Evolutionary conservation across 768 basidiomycete genomes (phyloP).

Genomic region (Podaxis sp.): DNA sequence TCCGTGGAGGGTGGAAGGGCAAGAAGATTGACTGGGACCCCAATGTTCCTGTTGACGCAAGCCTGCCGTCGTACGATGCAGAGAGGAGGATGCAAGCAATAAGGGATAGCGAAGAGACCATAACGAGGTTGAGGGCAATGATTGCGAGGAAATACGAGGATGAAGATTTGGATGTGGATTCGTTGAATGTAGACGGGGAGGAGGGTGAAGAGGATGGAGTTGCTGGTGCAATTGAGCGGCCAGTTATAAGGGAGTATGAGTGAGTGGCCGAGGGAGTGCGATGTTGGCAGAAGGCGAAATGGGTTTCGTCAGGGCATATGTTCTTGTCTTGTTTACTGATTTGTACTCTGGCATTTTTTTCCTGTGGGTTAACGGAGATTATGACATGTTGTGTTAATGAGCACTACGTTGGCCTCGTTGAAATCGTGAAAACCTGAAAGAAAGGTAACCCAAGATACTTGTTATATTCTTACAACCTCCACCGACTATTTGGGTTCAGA

Average conservation of each 20-base stretch:
- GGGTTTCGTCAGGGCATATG: not conserved
- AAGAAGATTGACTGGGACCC: slow-evolving; percentile 30
- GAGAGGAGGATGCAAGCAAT: slow-evolving; percentile 22
- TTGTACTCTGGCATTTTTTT: not conserved
- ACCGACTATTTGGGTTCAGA: too few relatives aligned
- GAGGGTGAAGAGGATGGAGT: slow-evolving; percentile 23
- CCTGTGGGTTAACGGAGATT: too few relatives aligned
- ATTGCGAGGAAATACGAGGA: slow-evolving; percentile 26
- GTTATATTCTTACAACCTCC: too few relatives aligned
- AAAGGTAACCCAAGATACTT: too few relatives aligned
- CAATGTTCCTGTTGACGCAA: slow-evolving; percentile 23
- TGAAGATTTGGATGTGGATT: slow-evolving; percentile 22
- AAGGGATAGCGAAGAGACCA: slow-evolving; percentile 33
- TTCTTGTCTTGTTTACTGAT: not conserved
- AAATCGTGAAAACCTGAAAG: too few relatives aligned
- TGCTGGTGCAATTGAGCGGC: slow-evolving; percentile 24
- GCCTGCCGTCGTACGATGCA: slow-evolving; percentile 28
- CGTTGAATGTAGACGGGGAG: slow-evolving; percentile 17
- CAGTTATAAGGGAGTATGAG: slow-evolving; percentile 28
- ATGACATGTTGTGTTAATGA: too few relatives aligned
- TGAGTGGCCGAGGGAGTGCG: slow-evolving; percentile 8
- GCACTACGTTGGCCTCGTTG: too few relatives aligned
- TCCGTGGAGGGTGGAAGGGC: slow-evolving; percentile 50
- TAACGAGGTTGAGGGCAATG: slow-evolving; percentile 27
- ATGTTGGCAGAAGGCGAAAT: not conserved